Conservation (phyloP, 768 basidiomycete species). For the Tephrocybe rancida region DNA sequence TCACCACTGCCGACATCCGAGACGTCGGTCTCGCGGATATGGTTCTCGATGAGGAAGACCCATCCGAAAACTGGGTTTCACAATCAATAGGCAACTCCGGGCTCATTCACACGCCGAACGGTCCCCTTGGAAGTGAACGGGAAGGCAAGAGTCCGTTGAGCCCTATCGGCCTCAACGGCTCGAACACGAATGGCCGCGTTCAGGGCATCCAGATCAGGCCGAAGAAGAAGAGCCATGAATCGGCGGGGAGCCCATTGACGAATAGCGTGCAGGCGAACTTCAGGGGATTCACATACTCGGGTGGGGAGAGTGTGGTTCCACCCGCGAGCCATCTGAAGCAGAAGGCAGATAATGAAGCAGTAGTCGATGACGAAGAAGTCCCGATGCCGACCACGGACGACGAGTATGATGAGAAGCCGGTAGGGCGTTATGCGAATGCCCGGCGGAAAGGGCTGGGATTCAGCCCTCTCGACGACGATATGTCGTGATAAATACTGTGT, state of each 20-base stretch:
- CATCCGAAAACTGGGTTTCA: slow-evolving; percentile 70
- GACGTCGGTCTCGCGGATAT: slow-evolving; percentile 64
- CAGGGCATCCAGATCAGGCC: slow-evolving; percentile 58
- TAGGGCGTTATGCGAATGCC: slow-evolving; percentile 69
- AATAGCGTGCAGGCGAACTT: slow-evolving; percentile 97
- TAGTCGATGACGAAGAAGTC: slow-evolving; percentile 53
- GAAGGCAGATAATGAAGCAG: slow-evolving; percentile 57
- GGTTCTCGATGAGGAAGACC: slow-evolving; percentile 62
- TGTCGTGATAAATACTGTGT: slow-evolving; percentile 23
- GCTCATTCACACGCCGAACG: slow-evolving; percentile 68
- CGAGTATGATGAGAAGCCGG: slow-evolving; percentile 65
- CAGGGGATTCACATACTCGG: slow-evolving; percentile 89
- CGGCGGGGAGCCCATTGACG: slow-evolving; percentile 72
- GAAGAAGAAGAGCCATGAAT: slow-evolving; percentile 47
- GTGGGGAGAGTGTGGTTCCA: slow-evolving; percentile 65
- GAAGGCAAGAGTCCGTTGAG: slow-evolving; percentile 21
- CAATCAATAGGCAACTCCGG: slow-evolving; percentile 41
- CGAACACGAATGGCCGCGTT: slow-evolving; percentile 16
- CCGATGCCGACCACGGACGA: slow-evolving; percentile 67
- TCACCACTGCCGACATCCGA: slow-evolving; percentile 88
- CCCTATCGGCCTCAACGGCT: slow-evolving; percentile 21
- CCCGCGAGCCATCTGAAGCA: slow-evolving; percentile 40
- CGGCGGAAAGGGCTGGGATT: slow-evolving; percentile 50
- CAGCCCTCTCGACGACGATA: slow-evolving; percentile 41
- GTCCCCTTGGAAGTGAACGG: slow-evolving; percentile 71